Percentiles rank a stretch among this genome's conserved stretches.
These are phyloP conservation scores for thale cress (Arabidopsis thaliana) DNA, from an alignment of 345 rosid genomes.

Conservation along the genomic window TAIR10.1 NC_003071.7:10925001-10925500, in stretches of 20 bases:
- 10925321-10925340: slow-evolving; percentile 6
- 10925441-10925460: not conserved
- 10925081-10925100: slow-evolving; percentile 85
- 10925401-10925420: not conserved
- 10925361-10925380: slow-evolving; percentile 16
- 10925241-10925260: slow-evolving; percentile 60
- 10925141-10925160: slow-evolving; percentile 79
- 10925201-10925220: slow-evolving; percentile 90
- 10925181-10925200: slow-evolving; percentile 75
- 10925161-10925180: slow-evolving; percentile 85
- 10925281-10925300: slow-evolving; percentile 21
- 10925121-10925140: slow-evolving; percentile 94
- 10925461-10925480: slow-evolving; percentile 3
- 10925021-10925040: slow-evolving; percentile 24
- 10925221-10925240: slow-evolving; percentile 83
- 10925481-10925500: slow-evolving; percentile 77
- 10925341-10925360: slow-evolving; percentile 6
- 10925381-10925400: slow-evolving; percentile 11
- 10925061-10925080: slow-evolving; percentile 81
- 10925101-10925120: slow-evolving; percentile 92
- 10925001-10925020: slow-evolving; percentile 12
- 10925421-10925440: slow-evolving; percentile 7
- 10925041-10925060: slow-evolving; percentile 95
- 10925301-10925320: slow-evolving; percentile 21
- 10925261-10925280: slow-evolving; percentile 37